Conservation (phyloP, 495 filamentous ascomycete species). For the Penicillium angulare region DNA sequence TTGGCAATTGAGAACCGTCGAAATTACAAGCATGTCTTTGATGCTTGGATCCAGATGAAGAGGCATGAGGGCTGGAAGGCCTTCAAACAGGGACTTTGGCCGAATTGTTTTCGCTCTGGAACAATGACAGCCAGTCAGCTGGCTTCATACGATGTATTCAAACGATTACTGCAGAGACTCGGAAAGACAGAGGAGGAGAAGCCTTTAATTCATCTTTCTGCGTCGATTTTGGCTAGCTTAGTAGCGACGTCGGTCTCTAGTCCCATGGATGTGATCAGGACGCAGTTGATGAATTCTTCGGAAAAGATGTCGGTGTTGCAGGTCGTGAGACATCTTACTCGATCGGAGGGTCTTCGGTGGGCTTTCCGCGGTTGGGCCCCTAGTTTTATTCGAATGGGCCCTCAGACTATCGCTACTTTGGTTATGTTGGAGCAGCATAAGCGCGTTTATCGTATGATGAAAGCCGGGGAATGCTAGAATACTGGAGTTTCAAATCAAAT, state of each 20-base stretch:
- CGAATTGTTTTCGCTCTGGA: slow-evolving; percentile 75
- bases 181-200: slow-evolving; percentile 47
- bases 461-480: neutral
- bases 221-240: slow-evolving; percentile 74
- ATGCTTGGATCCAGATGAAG: slow-evolving; percentile 77
- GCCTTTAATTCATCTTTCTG: slow-evolving; percentile 72
- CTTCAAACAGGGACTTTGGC: slow-evolving; percentile 76
- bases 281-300: slow-evolving; percentile 64
- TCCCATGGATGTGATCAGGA: slow-evolving; percentile 90
- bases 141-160: slow-evolving; percentile 83
- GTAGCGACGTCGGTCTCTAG: slow-evolving; percentile 88
- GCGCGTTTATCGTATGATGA: slow-evolving; percentile 18
- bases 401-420: slow-evolving; percentile 85
- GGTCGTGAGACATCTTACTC: slow-evolving; percentile 15
- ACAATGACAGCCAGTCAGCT: slow-evolving; percentile 85
- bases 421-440: slow-evolving; percentile 86
- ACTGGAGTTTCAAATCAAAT: neutral
- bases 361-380: slow-evolving; percentile 91
- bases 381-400: slow-evolving; percentile 76
- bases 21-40: slow-evolving; percentile 77
- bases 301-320: slow-evolving; percentile 5
- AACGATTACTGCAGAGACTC: slow-evolving; percentile 48
- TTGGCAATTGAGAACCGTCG: slow-evolving; percentile 63
- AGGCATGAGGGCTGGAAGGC: slow-evolving; percentile 63
- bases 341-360: slow-evolving; percentile 51